These are phyloP conservation scores for Dactylellina parvicollis DNA, from an alignment of 2,329 filamentous ascomycete species.

Conservation along the genomic window DNA sequence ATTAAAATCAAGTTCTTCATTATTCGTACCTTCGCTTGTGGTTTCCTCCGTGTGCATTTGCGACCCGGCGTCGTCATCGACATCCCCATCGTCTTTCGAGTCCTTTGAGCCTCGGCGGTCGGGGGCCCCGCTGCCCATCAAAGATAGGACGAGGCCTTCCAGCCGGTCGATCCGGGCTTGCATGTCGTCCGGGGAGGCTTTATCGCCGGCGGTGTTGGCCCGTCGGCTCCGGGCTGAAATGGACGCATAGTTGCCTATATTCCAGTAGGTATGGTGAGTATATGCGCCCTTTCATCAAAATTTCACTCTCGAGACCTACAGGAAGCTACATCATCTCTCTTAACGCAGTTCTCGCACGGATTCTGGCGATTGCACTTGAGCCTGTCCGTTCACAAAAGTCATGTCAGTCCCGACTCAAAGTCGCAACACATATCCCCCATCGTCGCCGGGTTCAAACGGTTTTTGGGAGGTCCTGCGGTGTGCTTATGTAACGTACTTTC, in stretches of 20 bases:
- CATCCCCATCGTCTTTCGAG: constrained; percentile 66
- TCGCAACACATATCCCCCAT: constrained; percentile 28
- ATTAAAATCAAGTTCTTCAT: constrained; percentile 62
- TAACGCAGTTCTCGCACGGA: constrained; percentile 94
- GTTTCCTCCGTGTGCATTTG: constrained; percentile 56
- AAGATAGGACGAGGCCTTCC: constrained; percentile 86
- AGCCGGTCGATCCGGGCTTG: constrained; percentile 96
- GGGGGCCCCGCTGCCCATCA: constrained; percentile 74
- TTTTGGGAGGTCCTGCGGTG: too few species aligned
- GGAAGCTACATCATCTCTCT: constrained; percentile 80
- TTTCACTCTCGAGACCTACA: constrained; percentile 67
- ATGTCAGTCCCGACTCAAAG: constrained; percentile 9
- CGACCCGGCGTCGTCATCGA: constrained; percentile 66
- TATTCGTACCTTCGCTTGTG: constrained; percentile 51
- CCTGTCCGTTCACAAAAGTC: constrained; percentile 60
- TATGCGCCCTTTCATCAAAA: constrained; percentile 33
- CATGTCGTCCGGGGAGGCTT: constrained; percentile 82
- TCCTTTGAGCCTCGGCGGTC: constrained; percentile 59
- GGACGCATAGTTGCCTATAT: constrained; percentile 51
- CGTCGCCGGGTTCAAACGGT: not conserved
- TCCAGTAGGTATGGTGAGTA: not conserved
- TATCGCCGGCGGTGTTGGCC: constrained; percentile 54
- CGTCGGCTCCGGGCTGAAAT: constrained; percentile 46
- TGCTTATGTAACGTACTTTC: constrained; percentile 58
- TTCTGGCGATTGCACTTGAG: constrained; percentile 93